Evolutionary conservation across 768 basidiomycete genomes (phyloP).

Genomic region (Candolleomyces efflorescens): DNA sequence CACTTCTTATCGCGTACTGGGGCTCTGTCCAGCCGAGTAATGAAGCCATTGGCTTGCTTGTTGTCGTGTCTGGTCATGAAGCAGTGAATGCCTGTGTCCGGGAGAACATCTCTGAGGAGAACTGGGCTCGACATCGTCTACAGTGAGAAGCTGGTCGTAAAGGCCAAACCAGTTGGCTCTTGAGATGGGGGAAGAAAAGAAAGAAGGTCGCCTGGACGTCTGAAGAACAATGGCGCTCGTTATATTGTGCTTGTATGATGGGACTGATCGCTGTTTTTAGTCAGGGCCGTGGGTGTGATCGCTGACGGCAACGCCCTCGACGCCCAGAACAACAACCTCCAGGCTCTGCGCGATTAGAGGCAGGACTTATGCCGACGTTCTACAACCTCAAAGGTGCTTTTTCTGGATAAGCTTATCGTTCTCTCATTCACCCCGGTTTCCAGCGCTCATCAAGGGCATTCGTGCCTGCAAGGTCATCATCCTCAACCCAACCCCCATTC

Average conservation of each 20-base stretch:
- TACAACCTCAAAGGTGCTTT: conserved; percentile 79
- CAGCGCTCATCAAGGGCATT: conserved; percentile 97
- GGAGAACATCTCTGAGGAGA: not conserved
- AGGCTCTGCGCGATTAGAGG: not conserved
- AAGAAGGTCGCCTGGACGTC: not conserved
- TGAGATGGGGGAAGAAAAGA: conserved; percentile 4
- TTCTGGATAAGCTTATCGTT: not conserved
- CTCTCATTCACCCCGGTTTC: conserved; percentile 19
- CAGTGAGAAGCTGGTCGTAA: not conserved
- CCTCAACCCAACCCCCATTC: conserved; percentile 5
- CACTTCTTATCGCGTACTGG: conserved; percentile 7
- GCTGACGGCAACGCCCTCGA: not conserved
- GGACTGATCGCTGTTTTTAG: not conserved
- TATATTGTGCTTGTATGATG: not conserved
- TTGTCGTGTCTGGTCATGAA: conserved; percentile 10
- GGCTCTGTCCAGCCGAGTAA: conserved; percentile 13
- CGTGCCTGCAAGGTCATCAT: conserved; percentile 84
- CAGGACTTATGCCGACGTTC: conserved; percentile 43
- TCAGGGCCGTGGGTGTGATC: not conserved
- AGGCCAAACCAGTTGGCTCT: conserved; percentile 12
- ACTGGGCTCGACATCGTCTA: not conserved
- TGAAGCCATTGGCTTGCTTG: conserved; percentile 7
- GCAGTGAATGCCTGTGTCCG: not conserved
- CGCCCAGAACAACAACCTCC: not conserved
- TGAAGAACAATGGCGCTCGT: not conserved